Conservation (phyloP, 208 protist genomes). For the Leishmania tarentolae region DNA sequence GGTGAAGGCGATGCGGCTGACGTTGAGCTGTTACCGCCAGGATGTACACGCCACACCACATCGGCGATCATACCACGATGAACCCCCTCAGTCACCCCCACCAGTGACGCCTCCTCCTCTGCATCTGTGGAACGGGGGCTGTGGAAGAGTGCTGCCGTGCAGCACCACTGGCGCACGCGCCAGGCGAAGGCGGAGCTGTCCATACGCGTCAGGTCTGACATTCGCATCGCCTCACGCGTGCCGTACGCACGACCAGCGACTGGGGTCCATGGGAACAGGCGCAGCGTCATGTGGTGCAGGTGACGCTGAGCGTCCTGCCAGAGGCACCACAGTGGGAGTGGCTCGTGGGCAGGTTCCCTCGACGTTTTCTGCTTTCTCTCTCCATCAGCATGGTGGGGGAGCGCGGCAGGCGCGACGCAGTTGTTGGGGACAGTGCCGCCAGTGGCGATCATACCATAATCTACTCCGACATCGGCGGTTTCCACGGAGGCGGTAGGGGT, state of each 20-base stretch:
- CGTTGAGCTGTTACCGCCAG: not conserved
- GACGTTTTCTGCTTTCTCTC: conserved; percentile 8
- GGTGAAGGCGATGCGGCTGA: not conserved
- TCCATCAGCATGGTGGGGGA: not conserved
- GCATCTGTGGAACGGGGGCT: not conserved
- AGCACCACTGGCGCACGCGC: conserved; percentile 28
- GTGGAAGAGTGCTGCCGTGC: not conserved
- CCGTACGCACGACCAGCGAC: conserved; percentile 19
- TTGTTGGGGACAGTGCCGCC: not conserved
- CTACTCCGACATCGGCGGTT: not conserved
- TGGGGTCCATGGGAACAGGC: conserved; percentile 24
- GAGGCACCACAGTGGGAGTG: conserved; percentile 31
- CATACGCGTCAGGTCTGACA: conserved; percentile 27
- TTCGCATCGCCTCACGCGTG: conserved; percentile 28
- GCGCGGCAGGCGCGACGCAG: not conserved
- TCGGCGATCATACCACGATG: conserved; percentile 2
- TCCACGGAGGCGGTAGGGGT: not conserved
- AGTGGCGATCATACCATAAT: not conserved
- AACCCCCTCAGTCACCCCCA: not conserved
- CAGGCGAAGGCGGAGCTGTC: conserved; percentile 43
- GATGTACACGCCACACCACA: not conserved
- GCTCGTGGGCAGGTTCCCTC: conserved; percentile 8
- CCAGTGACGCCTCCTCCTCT: not conserved
- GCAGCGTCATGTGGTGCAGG: conserved; percentile 37
- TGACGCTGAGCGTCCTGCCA: conserved; percentile 44